Percentiles rank a stretch among this genome's conserved stretches.
Conservation (phyloP, 495 filamentous ascomycete species). For the Arthonia radiata region DNA sequence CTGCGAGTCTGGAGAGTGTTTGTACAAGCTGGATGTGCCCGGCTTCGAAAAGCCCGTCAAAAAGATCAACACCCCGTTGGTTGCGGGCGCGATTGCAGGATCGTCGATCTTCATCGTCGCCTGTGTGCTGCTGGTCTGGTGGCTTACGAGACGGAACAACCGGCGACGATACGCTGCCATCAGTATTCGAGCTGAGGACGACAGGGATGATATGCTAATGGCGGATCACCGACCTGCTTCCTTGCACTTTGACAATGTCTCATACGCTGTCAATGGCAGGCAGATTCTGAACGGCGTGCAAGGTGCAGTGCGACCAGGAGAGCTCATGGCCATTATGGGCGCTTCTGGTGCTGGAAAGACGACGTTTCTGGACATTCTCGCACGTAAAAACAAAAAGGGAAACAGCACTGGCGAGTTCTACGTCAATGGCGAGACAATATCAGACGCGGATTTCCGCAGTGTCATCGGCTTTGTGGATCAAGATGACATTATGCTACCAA, state of each 20-base stretch:
- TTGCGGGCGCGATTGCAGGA: constrained; percentile 79
- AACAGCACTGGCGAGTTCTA: constrained; percentile 58
- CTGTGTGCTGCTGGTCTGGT: constrained; percentile 67
- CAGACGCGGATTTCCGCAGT: constrained; percentile 62
- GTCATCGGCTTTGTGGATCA: constrained; percentile 96
- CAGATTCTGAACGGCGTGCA: constrained; percentile 58
- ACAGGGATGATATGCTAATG: too few relatives aligned
- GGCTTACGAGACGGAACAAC: constrained; percentile 44
- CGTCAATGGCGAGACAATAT: constrained; percentile 78
- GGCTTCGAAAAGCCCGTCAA: constrained; percentile 76
- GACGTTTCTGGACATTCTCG: constrained; percentile 88
- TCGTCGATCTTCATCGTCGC: constrained; percentile 69
- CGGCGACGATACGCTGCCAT: constrained; percentile 47
- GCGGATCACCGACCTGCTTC: too few relatives aligned
- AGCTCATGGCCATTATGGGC: constrained; percentile 94
- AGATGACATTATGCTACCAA: constrained; percentile 93
- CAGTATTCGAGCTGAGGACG: constrained; percentile 58
- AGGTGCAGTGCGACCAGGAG: constrained; percentile 67
- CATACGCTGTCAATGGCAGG: constrained; percentile 67
- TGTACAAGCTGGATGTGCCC: constrained; percentile 75
- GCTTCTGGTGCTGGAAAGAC: constrained; percentile 95
- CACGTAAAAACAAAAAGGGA: constrained; percentile 91
- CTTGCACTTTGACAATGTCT: constrained; percentile 69
- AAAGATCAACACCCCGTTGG: constrained; percentile 89
- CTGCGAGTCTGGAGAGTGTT: constrained; percentile 73